A percentile compares a stretch with the other conserved stretches of the same genome.
Evolutionary conservation across 2,329 filamentous ascomycete genomes (phyloP).

Genomic region (Fusarium protoensiforme): DNA sequence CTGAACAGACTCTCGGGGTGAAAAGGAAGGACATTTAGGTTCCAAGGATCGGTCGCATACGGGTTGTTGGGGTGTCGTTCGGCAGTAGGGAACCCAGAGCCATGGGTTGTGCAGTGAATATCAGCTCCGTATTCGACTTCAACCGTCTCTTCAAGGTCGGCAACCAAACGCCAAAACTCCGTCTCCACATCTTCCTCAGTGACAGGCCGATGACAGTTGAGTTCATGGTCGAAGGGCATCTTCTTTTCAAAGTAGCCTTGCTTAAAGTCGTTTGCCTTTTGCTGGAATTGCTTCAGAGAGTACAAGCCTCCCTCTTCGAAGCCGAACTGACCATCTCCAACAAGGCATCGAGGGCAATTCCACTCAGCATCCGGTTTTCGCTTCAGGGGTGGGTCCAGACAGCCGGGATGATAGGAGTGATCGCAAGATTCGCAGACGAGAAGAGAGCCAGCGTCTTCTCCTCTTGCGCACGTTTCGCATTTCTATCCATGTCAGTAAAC

Average conservation of each 20-base stretch:
- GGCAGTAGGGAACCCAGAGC: slow-evolving; percentile 94
- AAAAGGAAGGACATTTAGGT: slow-evolving; percentile 91
- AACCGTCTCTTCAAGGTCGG: slow-evolving; percentile 92
- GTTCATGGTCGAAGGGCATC: slow-evolving; percentile 86
- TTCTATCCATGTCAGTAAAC: slow-evolving; percentile 56
- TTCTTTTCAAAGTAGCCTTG: slow-evolving; percentile 92
- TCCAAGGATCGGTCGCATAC: slow-evolving; percentile 94
- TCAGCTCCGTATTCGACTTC: slow-evolving; percentile 99
- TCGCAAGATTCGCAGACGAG: slow-evolving; percentile 93
- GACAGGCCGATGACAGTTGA: slow-evolving; percentile 82
- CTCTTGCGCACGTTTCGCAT: slow-evolving; percentile 88
- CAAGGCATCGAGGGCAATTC: slow-evolving; percentile 95
- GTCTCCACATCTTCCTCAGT: slow-evolving; percentile 96
- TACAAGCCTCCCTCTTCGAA: slow-evolving; percentile 98
- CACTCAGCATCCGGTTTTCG: slow-evolving; percentile 86
- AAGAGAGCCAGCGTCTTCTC: slow-evolving; percentile 76
- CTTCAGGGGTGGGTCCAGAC: slow-evolving; percentile 87
- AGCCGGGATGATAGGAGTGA: slow-evolving; percentile 84
- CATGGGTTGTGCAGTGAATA: slow-evolving; percentile 97
- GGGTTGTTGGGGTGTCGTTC: slow-evolving; percentile 89
- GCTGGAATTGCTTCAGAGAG: slow-evolving; percentile 94
- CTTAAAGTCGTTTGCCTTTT: slow-evolving; percentile 95
- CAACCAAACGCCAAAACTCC: slow-evolving; percentile 96
- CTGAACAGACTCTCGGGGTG: slow-evolving; percentile 93
- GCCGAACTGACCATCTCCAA: slow-evolving; percentile 95